Conservation (phyloP, 1,284 basidiomycete genomes). For the Cutaneotrichosporon daszewskae region DNA sequence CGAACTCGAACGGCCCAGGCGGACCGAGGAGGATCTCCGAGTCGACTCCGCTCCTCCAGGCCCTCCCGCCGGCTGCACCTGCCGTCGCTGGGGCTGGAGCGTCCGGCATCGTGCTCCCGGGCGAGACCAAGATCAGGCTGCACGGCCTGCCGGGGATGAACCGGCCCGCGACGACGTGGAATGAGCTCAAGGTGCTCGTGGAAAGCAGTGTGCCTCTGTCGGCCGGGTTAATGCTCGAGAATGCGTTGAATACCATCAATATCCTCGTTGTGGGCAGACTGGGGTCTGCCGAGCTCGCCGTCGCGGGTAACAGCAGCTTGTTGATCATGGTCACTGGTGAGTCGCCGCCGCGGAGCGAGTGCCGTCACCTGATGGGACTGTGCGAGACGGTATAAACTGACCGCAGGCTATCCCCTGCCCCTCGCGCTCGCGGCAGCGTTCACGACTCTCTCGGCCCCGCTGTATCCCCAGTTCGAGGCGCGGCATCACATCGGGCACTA, state of each 20-base stretch:
- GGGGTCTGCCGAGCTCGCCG: constrained; percentile 25
- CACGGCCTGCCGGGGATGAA: constrained; percentile 19
- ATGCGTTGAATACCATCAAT: constrained; percentile 21
- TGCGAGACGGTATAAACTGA: background rate
- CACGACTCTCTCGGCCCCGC: constrained; percentile 35
- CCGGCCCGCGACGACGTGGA: constrained; percentile 12
- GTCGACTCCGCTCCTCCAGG: constrained; percentile 1
- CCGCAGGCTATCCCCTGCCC: constrained; percentile 20
- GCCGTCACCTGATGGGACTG: too few species aligned
- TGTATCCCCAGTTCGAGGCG: constrained; percentile 21
- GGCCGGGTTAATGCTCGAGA: constrained; percentile 21
- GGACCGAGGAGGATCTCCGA: too few species aligned
- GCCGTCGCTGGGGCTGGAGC: background rate
- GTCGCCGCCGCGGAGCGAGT: constrained; percentile 1
- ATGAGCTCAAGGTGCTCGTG: constrained; percentile 17
- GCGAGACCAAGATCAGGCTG: background rate
- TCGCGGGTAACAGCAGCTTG: constrained; percentile 29
- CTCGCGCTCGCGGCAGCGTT: constrained; percentile 37
- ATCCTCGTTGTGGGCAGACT: constrained; percentile 25
- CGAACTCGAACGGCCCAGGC: too few species aligned
- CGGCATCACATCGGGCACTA: constrained; percentile 34
- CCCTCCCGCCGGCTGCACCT: background rate
- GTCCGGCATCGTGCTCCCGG: background rate
- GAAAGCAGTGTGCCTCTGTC: constrained; percentile 8
- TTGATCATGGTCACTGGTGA: constrained; percentile 29